Percentiles rank a stretch among this genome's conserved stretches.
Evolutionary conservation across 208 protist genomes (phyloP).

Genomic region (Trichomonas tenax): DNA sequence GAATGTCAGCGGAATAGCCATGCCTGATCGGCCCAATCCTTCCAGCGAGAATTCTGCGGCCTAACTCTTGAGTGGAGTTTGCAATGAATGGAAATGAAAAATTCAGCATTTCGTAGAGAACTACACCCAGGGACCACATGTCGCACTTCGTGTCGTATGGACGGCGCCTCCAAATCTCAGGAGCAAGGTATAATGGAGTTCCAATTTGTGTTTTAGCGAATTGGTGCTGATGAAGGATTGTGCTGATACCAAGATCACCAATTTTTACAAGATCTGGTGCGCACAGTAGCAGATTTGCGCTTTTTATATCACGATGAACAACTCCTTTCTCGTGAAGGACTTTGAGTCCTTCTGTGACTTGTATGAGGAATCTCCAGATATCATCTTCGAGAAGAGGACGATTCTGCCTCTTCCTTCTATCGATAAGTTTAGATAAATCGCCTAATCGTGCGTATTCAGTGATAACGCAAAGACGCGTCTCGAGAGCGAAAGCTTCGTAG

Average conservation of each 20-base stretch:
- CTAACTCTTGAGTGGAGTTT: neutral
- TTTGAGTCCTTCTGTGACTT: neutral
- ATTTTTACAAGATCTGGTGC: neutral
- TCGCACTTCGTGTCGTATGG: conserved; percentile 48
- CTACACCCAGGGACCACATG: conserved; percentile 45
- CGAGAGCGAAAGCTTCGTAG: conserved; percentile 46
- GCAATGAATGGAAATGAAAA: conserved; percentile 3
- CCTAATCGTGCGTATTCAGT: conserved; percentile 44
- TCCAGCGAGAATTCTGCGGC: neutral
- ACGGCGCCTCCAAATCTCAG: conserved; percentile 43
- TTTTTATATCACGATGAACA: neutral
- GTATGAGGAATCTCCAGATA: neutral
- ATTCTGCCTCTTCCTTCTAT: neutral
- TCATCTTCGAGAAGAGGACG: neutral
- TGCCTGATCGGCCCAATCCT: neutral
- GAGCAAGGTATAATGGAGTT: conserved; percentile 51
- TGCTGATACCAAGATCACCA: conserved; percentile 48
- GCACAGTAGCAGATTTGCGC: neutral
- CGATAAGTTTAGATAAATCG: conserved; percentile 33
- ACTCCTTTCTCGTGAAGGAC: neutral
- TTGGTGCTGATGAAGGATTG: conserved; percentile 29
- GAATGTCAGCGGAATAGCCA: neutral
- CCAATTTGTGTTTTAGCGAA: conserved; percentile 41
- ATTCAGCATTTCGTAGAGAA: conserved; percentile 40
- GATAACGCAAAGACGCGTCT: conserved; percentile 48